Evolutionary conservation across 164 flowering plant species (phyloP).

Genomic region (Cinnamomum micranthum): DNA sequence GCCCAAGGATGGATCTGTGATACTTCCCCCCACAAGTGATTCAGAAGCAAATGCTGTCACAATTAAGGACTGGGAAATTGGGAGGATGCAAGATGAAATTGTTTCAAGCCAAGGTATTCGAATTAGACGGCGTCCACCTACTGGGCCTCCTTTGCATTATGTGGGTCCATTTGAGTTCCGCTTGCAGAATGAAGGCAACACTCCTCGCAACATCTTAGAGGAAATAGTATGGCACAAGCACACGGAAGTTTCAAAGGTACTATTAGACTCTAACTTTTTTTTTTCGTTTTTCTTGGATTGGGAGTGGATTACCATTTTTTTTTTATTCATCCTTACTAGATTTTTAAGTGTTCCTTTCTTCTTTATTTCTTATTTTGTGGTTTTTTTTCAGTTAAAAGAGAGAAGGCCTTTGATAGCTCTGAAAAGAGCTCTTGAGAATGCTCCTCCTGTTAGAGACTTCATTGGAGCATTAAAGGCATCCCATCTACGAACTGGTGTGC

Average conservation of each 20-base stretch:
- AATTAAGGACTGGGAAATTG: conserved; percentile 72
- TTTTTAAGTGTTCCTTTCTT: no score
- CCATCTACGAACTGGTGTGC: conserved; percentile 62
- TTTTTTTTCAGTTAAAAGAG: conserved; percentile 51
- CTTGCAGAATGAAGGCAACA: conserved; percentile 69
- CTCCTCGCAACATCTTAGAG: conserved; percentile 92
- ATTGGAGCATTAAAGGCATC: conserved; percentile 79
- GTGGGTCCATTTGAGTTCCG: conserved; percentile 93
- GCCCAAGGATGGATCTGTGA: conserved; percentile 25
- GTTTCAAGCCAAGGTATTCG: conserved; percentile 74
- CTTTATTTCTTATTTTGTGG: no score
- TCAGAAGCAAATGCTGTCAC: conserved; percentile 38
- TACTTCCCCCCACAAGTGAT: conserved; percentile 21
- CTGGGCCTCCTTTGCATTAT: conserved; percentile 80
- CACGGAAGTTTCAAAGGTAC: conserved; percentile 61
- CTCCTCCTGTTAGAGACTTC: conserved; percentile 77
- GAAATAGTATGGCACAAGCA: conserved; percentile 95
- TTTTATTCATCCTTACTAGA: conserved; percentile 2
- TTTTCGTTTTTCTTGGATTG: no score
- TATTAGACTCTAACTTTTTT: not conserved
- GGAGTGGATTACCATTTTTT: not conserved
- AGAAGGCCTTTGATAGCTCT: conserved; percentile 43
- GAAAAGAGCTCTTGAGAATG: conserved; percentile 47
- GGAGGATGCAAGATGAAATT: conserved; percentile 55
- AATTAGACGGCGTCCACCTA: conserved; percentile 76